A percentile compares a stretch with the other conserved stretches of the same genome.
Conservation (phyloP, 2,329 filamentous ascomycete genomes). For the Pestalotiopsis sp. region DNA sequence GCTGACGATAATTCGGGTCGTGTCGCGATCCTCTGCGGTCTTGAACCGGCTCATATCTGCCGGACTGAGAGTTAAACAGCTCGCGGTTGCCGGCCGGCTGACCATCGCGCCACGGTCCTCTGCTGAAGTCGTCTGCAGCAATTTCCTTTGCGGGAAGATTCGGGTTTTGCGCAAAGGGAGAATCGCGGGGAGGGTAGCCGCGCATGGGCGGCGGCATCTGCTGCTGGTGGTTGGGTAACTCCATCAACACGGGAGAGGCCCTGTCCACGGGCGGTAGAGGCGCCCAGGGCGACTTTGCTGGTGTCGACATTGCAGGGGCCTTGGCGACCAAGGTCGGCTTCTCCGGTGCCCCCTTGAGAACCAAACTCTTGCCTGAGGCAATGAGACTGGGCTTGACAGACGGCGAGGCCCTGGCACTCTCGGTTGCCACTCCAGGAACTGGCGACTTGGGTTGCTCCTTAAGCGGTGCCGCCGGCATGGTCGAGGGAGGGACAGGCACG, state of each 20-base stretch:
- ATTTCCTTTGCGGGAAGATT: slow-evolving; percentile 75
- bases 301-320: slow-evolving; percentile 66
- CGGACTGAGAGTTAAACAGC: slow-evolving; percentile 93
- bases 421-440: slow-evolving; percentile 32
- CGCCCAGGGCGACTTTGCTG: slow-evolving; percentile 92
- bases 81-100: slow-evolving; percentile 68
- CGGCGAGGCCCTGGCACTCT: slow-evolving; percentile 37
- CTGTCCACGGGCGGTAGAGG: slow-evolving; percentile 83
- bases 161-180: slow-evolving; percentile 56
- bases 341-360: slow-evolving; percentile 69
- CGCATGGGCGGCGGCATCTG: slow-evolving; percentile 8
- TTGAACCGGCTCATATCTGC: slow-evolving; percentile 85
- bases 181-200: slow-evolving; percentile 57
- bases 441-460: slow-evolving; percentile 51
- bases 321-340: slow-evolving; percentile 77
- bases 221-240: slow-evolving; percentile 45
- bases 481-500: slow-evolving; percentile 27
- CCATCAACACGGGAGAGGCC: slow-evolving; percentile 69
- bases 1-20: slow-evolving; percentile 63
- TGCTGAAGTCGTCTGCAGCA: slow-evolving; percentile 89
- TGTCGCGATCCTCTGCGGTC: slow-evolving; percentile 76
- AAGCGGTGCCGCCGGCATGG: slow-evolving; percentile 31
- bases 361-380: slow-evolving; percentile 61
- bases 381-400: slow-evolving; percentile 48
- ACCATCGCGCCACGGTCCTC: slow-evolving; percentile 79